Base-by-base conservation (phyloP, 2,329 filamentous ascomycete species). In the Colletotrichum orbiculare region DNA sequence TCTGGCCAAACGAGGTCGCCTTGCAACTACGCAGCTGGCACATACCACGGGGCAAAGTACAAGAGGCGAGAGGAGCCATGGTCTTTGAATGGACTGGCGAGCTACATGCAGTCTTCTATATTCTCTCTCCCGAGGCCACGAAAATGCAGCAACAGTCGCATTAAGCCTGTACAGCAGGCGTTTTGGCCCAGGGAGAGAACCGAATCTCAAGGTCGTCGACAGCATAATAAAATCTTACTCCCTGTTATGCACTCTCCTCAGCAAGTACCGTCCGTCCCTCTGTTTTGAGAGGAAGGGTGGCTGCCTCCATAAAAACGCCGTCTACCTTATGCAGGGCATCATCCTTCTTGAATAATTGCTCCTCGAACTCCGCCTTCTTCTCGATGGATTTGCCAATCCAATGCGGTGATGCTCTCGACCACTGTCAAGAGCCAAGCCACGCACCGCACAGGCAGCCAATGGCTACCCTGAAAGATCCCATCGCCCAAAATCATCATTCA, bases 401-500 rank as follows among this genome's bases (percentile, higher is more conserved):
- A 43, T 6, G 33, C 25, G 25, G 4, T 25, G 25, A 25, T 25
- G 25, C 25, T 25, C 25, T 25, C 4, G 25, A 25, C 25, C 25
- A 25, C 25, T 25, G 25, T 25, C 25, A 25, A 25, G 25, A 25
- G 25, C 25, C 25, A 25, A 25, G 25, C 25, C 25, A 25, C 25
- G 25, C 25, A 25, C 25, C 25, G 25, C 25, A 25, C 25, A 25
- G 25, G 2, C 25, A 25, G 25, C 25, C 25, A 25, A 25, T 25
- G 25, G 12, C 12, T n/a, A 34, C 10, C n/a, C 25, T 25, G 45
- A 48, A 12, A 35, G n/a, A 25, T 25, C 25, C 25, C 25, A 25
- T 25, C 25, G 25, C 25, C 25, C 6, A 10, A 15, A 41, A n/a
- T 38, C 39, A 25, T n/a, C 13, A 39, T 46, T 69, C 71, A 83